These are phyloP conservation scores for Aegilops speltoides DNA, from an alignment of 176 grass and related monocot species.

Conservation along the genomic window DNA sequence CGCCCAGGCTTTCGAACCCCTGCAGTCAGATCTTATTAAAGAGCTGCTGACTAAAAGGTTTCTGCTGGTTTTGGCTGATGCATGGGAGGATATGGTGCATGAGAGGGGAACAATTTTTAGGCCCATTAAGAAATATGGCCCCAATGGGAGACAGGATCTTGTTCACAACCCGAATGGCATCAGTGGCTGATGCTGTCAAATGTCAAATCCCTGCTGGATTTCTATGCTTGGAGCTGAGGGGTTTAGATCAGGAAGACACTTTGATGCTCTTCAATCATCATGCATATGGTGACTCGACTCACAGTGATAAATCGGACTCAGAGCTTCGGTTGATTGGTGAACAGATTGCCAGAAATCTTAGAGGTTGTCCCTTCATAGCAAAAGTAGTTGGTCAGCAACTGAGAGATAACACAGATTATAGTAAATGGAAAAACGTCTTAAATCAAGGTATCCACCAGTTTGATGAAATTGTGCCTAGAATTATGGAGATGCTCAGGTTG, in stretches of 20 bases:
- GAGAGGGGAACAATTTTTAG: conserved; percentile 25
- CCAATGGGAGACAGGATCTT: conserved; percentile 37
- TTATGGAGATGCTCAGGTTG: conserved; percentile 3
- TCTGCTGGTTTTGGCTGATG: neutral
- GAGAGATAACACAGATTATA: neutral
- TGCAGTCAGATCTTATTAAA: neutral
- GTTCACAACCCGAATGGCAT: conserved; percentile 34
- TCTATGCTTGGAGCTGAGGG: neutral
- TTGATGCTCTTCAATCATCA: conserved; percentile 21
- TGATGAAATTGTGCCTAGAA: neutral
- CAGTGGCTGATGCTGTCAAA: conserved; percentile 4
- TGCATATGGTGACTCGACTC: neutral
- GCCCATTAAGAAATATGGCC: neutral
- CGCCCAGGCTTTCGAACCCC: neutral
- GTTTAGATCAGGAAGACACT: neutral
- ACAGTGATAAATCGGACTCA: neutral
- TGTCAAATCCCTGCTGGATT: neutral
- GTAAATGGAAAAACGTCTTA: conserved; percentile 14
- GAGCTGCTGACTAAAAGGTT: conserved; percentile 13
- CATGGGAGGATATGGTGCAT: conserved; percentile 28
- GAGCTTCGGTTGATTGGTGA: conserved; percentile 14
- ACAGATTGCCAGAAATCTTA: conserved; percentile 21
- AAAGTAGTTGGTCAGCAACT: conserved; percentile 32
- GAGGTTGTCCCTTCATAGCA: conserved; percentile 23
- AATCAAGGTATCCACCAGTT: neutral